Percentiles rank a stretch among this genome's conserved stretches.
These are phyloP conservation scores for Xylaria sp. DNA, from an alignment of 2,329 filamentous ascomycete species.

Conservation along the genomic window DNA sequence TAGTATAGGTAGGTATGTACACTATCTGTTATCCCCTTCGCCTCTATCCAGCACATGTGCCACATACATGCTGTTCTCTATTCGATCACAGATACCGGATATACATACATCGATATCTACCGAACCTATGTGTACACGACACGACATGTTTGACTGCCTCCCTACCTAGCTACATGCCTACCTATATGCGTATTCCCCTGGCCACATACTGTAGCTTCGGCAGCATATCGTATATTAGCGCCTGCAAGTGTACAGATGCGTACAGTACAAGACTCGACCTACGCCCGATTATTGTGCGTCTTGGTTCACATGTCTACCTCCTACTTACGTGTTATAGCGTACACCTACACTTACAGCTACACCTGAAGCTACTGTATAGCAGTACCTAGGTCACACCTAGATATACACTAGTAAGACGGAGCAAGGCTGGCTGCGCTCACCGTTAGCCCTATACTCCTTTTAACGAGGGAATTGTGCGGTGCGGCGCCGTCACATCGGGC, in stretches of 20 bases:
- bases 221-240: conserved; percentile 25
- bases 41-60: conserved; percentile 8
- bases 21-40: not conserved
- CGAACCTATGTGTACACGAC: conserved; percentile 7
- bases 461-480: conserved; percentile 19
- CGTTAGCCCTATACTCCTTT: conserved; percentile 13
- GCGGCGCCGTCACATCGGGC: conserved; percentile 31
- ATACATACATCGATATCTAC: too few relatives aligned
- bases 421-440: conserved; percentile 23
- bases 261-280: not conserved
- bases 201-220: conserved; percentile 4
- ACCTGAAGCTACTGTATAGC: not conserved
- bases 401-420: conserved; percentile 8
- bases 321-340: too few relatives aligned
- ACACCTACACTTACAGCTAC: not conserved
- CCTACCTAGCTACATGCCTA: not conserved
- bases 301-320: not conserved
- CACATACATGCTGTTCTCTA: conserved; percentile 15
- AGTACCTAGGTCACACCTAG: not conserved
- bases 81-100: conserved; percentile 20
- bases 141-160: conserved; percentile 16
- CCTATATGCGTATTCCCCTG: conserved; percentile 1
- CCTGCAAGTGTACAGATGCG: conserved; percentile 15
- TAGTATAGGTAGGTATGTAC: not conserved
- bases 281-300: not conserved